Evolutionary conservation across 1,139 yeast genomes (phyloP).

Genomic region (Sugiyamaella pinicola): DNA sequence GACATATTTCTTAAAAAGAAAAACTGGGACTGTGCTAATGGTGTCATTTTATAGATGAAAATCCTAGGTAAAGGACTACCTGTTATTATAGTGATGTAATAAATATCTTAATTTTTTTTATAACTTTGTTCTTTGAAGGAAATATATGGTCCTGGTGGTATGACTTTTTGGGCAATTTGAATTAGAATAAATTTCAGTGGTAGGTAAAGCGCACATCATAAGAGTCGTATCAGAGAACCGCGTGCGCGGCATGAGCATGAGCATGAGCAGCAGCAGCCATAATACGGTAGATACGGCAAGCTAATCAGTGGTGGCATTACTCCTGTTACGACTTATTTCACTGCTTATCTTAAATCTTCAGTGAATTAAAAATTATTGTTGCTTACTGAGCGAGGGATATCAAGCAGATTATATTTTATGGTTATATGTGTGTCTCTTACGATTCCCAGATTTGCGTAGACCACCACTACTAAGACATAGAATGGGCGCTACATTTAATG

Average conservation of each 20-base stretch:
- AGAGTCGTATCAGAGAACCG: neutral
- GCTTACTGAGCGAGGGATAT: no score
- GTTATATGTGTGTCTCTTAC: no score
- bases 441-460: no score
- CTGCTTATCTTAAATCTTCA: no score
- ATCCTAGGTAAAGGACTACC: neutral
- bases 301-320: no score
- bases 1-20: constrained; percentile 38
- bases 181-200: constrained; percentile 1
- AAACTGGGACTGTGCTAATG: constrained; percentile 43
- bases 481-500: constrained; percentile 9
- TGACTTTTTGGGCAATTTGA: neutral
- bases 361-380: no score
- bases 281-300: no score
- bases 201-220: no score
- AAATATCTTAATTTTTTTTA: no score
- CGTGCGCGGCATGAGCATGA: neutral
- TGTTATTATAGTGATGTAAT: neutral
- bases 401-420: no score
- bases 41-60: constrained; percentile 6
- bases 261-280: neutral
- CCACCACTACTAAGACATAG: neutral
- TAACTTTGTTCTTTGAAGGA: neutral
- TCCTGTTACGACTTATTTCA: no score
- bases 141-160: neutral